A percentile compares a stretch with the other conserved stretches of the same genome.
phyloP scores from a whole-genome alignment of 805 yeast species.

The Ogataea zsoltii region DNA sequence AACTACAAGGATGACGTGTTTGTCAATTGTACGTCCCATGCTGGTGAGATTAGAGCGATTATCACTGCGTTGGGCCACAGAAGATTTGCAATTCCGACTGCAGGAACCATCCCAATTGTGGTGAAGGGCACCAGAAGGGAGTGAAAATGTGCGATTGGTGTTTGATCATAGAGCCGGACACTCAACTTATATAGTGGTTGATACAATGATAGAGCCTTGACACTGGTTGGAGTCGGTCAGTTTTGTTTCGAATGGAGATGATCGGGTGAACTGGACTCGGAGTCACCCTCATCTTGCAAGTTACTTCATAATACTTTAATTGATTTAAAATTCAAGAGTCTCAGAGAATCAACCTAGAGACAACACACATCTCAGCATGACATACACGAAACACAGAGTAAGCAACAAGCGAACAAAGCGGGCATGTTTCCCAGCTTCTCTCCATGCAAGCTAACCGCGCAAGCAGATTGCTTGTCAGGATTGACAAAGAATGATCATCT shows the following conservation, averaged over 20 bases:
- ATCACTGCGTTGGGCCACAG: slow-evolving; percentile 56
- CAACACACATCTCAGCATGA: neutral
- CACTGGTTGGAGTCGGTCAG: too few relatives aligned
- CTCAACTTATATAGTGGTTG: too few relatives aligned
- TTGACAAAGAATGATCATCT: too few relatives aligned
- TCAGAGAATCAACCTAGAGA: neutral
- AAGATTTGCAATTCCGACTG: slow-evolving; percentile 59
- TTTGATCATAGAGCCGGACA: too few relatives aligned
- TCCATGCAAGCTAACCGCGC: too few relatives aligned
- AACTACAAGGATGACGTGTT: slow-evolving; percentile 32
- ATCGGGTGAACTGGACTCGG: too few relatives aligned
- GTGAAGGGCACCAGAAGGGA: slow-evolving; percentile 42
- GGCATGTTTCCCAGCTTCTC: too few relatives aligned
- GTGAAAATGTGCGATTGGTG: neutral
- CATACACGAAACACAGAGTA: too few relatives aligned
- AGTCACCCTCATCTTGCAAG: neutral
- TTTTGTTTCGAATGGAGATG: too few relatives aligned
- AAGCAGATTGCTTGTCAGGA: too few relatives aligned
- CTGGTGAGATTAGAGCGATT: slow-evolving; percentile 56
- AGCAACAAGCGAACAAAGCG: too few relatives aligned
- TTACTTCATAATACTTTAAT: neutral
- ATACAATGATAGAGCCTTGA: too few relatives aligned
- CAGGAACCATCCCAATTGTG: slow-evolving; percentile 64
- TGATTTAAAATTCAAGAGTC: neutral
- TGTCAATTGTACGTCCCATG: slow-evolving; percentile 57